phyloP scores from a whole-genome alignment of 305 asterid genomes.

The Fraxinus velutina region DNA sequence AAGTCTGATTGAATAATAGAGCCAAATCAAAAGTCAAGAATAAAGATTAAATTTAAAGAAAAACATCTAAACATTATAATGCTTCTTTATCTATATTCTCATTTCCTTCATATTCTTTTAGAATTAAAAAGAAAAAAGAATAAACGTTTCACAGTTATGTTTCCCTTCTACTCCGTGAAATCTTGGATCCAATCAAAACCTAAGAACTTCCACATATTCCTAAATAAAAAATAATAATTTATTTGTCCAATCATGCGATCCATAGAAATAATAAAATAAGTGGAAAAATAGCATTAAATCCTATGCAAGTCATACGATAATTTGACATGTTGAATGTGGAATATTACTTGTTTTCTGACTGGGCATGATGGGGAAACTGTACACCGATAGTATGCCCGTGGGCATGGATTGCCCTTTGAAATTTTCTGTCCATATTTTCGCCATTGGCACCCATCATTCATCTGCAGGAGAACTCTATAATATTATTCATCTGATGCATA shows the following conservation, averaged over 20 bases:
- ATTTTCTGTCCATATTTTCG: slow-evolving; percentile 88
- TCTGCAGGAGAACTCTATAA: slow-evolving; percentile 31
- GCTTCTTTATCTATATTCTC: neutral
- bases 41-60: neutral
- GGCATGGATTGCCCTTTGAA: slow-evolving; percentile 80
- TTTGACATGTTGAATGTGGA: neutral
- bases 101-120: neutral
- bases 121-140: neutral
- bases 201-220: neutral
- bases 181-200: neutral
- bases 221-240: neutral
- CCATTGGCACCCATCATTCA: slow-evolving; percentile 95
- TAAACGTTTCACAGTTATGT: neutral
- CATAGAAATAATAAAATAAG: neutral
- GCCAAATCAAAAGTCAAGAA: neutral
- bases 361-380: slow-evolving; percentile 75
- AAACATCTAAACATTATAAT: neutral
- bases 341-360: slow-evolving; percentile 69
- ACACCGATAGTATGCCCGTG: slow-evolving; percentile 88
- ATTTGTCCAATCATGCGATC: neutral
- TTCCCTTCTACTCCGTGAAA: neutral
- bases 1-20: neutral
- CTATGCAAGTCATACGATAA: neutral
- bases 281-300: neutral
- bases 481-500: neutral